Evolutionary conservation across 1,284 basidiomycete genomes (phyloP).

Genomic region (Amylostereum areolatum): DNA sequence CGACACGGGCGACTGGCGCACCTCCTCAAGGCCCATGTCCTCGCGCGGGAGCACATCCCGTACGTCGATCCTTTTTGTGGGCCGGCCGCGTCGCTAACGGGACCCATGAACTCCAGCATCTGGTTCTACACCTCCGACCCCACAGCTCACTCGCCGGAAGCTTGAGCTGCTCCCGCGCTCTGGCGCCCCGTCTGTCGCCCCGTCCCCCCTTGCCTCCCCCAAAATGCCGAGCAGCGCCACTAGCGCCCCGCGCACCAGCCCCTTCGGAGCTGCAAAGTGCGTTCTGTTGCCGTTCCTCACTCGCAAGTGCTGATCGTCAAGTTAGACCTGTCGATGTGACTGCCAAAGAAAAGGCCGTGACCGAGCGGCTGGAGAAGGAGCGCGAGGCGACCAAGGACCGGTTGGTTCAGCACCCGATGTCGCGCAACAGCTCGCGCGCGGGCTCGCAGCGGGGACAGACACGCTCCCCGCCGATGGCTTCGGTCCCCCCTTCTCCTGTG

Average conservation of each 20-base stretch:
- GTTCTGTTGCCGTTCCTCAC: constrained; percentile 14
- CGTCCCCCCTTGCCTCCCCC: constrained; percentile 71
- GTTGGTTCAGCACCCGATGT: constrained; percentile 51
- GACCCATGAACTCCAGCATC: constrained; percentile 37
- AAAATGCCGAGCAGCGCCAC: constrained; percentile 48
- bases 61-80: constrained; percentile 26
- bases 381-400: constrained; percentile 50
- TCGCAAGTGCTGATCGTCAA: constrained; percentile 3
- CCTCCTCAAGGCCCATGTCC: constrained; percentile 30
- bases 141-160: constrained; percentile 71
- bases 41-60: constrained; percentile 55
- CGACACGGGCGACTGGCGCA: constrained; percentile 59
- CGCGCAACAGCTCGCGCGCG: constrained; percentile 63
- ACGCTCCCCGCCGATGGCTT: constrained; percentile 25
- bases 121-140: constrained; percentile 73
- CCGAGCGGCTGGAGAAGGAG: constrained; percentile 64
- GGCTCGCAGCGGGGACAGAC: constrained; percentile 44
- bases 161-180: constrained; percentile 81
- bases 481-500: constrained; percentile 20
- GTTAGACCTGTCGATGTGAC: constrained; percentile 81
- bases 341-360: constrained; percentile 69
- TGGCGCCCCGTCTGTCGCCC: constrained; percentile 49
- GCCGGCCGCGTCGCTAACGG: constrained; percentile 8
- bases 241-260: constrained; percentile 49
- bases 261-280: constrained; percentile 85